Base-by-base conservation (phyloP, 768 basidiomycete species). In the Tephrocybe sp. region DNA sequence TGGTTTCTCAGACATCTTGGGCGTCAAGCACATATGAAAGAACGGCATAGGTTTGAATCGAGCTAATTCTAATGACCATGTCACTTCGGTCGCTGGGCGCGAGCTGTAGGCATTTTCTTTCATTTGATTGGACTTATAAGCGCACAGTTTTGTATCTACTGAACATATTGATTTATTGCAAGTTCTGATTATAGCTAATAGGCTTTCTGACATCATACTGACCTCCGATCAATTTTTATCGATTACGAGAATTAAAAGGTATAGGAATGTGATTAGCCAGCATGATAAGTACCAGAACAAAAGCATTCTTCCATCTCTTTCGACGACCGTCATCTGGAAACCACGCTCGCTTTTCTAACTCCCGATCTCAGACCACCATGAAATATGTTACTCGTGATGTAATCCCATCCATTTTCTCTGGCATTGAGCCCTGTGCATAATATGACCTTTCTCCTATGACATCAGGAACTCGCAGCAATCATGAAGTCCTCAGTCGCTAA, bases 381-480 rank as follows among this genome's bases (percentile, higher is more conserved):
- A 63, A 52, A 38, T 60, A 56, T 47, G 58, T 63, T 30, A 59
- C 48, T 36, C 42, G 43, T 36, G 57, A 65, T 42, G 64, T 63
- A 59, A 26, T 17, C 30, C 11, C 13, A n/a, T 39, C 20, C 13
- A 26, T 33, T 23, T 42, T 30, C 26, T 20, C 14, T 51, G n/a
- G n/a, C n/a, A n/a, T n/a, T n/a, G n/a, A n/a, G n/a, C n/a, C n/a
- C 36, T 45, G 23, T 32, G 31, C 23, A 22, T 19, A 13, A 13
- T 23, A 30, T 35, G 33, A 40, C 14, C 14, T 49, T 33, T 50
- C 49, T 19, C 26, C 11, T 26, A 45, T 41, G 22, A 33, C 7
- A 41, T 36, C 63, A 92, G 89, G 82, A 87, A 62, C 80, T 92
- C 41, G 84, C 83, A 16, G 66, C 69, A 26, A 65, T 89, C 52